Evolutionary conservation across 306 rosid genomes (phyloP).

Genomic region (Carpinus viminea): DNA sequence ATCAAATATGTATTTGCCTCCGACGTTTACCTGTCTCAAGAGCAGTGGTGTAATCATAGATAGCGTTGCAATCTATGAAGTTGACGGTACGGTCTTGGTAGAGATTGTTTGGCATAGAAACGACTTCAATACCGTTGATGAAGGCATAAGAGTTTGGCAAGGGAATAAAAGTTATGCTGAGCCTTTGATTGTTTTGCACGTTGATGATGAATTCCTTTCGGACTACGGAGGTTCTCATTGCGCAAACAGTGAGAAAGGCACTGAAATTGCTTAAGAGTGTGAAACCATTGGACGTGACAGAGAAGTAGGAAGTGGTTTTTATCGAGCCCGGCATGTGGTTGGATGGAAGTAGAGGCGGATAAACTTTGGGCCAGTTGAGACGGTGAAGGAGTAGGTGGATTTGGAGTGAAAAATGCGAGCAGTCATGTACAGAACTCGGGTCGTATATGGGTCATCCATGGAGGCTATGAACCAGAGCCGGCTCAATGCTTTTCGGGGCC

Average conservation of each 20-base stretch:
- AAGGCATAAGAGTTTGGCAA: neutral
- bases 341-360: conserved; percentile 22
- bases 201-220: neutral
- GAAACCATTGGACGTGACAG: neutral
- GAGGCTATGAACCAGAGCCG: no score
- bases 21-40: conserved; percentile 24
- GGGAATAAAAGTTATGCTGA: conserved; percentile 27
- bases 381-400: no score
- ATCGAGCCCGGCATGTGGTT: neutral
- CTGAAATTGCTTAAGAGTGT: conserved; percentile 25
- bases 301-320: conserved; percentile 16
- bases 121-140: no score
- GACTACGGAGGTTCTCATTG: neutral
- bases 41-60: neutral
- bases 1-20: neutral
- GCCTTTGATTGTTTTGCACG: neutral
- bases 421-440: no score
- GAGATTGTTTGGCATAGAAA: conserved; percentile 22
- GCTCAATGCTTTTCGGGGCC: no score
- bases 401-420: no score
- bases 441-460: neutral
- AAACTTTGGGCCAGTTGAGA: no score
- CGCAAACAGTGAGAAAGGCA: conserved; percentile 1
- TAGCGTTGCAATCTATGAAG: neutral
- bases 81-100: conserved; percentile 2